Base-by-base conservation (phyloP, 352 stramenopile species). In the Phytophthora meadii region DNA sequence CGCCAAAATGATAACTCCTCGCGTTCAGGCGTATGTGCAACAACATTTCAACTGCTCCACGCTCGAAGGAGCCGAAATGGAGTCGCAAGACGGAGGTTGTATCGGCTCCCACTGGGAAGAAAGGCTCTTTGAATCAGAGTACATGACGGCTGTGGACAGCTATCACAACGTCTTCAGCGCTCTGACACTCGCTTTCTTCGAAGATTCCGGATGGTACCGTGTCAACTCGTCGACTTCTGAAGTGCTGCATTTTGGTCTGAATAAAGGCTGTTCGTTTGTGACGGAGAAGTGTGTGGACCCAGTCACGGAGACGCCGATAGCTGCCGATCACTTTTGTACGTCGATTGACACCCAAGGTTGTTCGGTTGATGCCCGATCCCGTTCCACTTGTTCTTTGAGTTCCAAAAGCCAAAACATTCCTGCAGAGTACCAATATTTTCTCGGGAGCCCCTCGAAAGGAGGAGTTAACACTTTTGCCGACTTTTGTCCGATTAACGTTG, bases 101-200 rank as follows among this genome's bases (percentile, higher is more conserved):
- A 36, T 90, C 15, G 87, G 87, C 1, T 92, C 81, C 4, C 87
- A 94, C 48, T 93, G 81, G 82, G 86, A 94, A 61, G 82, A 93
- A 59, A 75, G 86, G 3, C 67, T 93, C 22, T 93, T 93, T 47
- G 81, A 92, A 34, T 66, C 82, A 5, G 82, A 92, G 65, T 86
- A 87, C 61, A 93, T 94, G 84, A 80, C 81, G 2, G 75, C 87
- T 0, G 68, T 92, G 2, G 80, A 76, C 15, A 92, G 82, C 51
- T 90, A 80, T 44, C 79, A 68, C 47, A 91, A 91, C 50, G 69
- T 87, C 6, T 70, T 84, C 28, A 89, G 81, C 14, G 75, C 47
- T 1, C 70, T 93, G 36, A 93, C 84, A 2, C 72, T 93, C 7
- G 81, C 84, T 6, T 93, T 88, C 50, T 91, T 93, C 56, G 81